These are phyloP conservation scores for Botrytis fabae DNA, from an alignment of 2,329 filamentous ascomycete genomes.

Conservation along the genomic window DNA sequence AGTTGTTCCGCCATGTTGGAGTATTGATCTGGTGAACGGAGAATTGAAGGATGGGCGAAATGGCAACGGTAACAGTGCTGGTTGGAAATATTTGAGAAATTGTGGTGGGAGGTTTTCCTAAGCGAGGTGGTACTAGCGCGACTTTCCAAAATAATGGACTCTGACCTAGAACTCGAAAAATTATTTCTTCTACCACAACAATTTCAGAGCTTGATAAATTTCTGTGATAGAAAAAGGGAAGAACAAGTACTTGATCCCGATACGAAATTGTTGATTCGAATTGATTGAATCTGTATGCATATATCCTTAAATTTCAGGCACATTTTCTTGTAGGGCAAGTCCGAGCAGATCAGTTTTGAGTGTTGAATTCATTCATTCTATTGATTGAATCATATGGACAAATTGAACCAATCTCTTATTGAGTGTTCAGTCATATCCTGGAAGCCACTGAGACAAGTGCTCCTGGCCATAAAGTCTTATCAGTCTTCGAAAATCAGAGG, in stretches of 20 bases:
- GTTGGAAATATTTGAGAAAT: slow-evolving; percentile 24
- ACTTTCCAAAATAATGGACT: slow-evolving; percentile 12
- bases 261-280: background rate
- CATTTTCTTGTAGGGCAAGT: background rate
- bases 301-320: slow-evolving; percentile 22
- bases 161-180: slow-evolving; percentile 1
- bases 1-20: slow-evolving; percentile 43
- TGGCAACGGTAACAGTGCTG: slow-evolving; percentile 8
- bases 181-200: slow-evolving; percentile 5
- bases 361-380: background rate
- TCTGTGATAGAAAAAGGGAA: background rate
- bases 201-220: background rate
- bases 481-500: background rate
- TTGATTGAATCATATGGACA: background rate
- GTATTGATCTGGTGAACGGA: slow-evolving; percentile 31
- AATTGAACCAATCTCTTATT: background rate
- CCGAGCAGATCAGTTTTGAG: slow-evolving; percentile 6
- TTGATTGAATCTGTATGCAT: background rate
- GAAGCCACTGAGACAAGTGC: background rate
- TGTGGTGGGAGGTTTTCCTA: slow-evolving; percentile 25
- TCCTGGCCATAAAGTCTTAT: background rate
- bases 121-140: slow-evolving; percentile 22
- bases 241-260: background rate
- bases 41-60: slow-evolving; percentile 21
- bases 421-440: background rate